Evolutionary conservation across 352 stramenopile genomes (phyloP).

Genomic region (Pythium rishiriense): DNA sequence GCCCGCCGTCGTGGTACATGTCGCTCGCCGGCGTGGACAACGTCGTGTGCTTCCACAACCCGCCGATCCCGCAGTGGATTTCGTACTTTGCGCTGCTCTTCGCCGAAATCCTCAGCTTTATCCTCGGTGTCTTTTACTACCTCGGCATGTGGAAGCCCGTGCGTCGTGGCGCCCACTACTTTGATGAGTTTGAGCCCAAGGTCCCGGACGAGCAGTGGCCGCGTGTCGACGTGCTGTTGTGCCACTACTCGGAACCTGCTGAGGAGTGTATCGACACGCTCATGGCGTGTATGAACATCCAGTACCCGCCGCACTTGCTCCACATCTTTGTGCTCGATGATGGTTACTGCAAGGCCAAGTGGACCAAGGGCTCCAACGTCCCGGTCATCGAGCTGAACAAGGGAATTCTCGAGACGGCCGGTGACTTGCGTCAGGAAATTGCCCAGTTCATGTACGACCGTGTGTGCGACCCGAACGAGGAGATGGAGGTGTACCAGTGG

Average conservation of each 20-base stretch:
- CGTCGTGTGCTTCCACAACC: conserved; percentile 48
- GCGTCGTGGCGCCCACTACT: conserved; percentile 48
- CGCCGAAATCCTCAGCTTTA: conserved; percentile 41
- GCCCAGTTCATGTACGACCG: conserved; percentile 87
- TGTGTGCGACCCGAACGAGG: conserved; percentile 80
- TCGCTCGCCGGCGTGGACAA: conserved; percentile 54
- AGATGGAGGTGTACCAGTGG: conserved; percentile 85
- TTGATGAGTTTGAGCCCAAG: conserved; percentile 48
- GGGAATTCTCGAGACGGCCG: conserved; percentile 70
- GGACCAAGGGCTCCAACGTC: conserved; percentile 39
- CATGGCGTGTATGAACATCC: conserved; percentile 52
- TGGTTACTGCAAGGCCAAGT: conserved; percentile 53
- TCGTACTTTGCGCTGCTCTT: conserved; percentile 42
- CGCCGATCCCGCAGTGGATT: conserved; percentile 40
- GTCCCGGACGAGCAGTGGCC: conserved; percentile 49
- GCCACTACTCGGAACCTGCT: conserved; percentile 53
- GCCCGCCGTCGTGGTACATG: conserved; percentile 40
- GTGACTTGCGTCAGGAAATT: conserved; percentile 77
- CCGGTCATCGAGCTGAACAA: conserved; percentile 42
- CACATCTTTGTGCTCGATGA: conserved; percentile 52
- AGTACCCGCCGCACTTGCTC: conserved; percentile 50
- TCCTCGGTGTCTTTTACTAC: conserved; percentile 44
- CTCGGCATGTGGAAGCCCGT: conserved; percentile 53
- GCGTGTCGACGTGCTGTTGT: conserved; percentile 47
- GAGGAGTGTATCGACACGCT: conserved; percentile 54